These are phyloP conservation scores for Kalaharituber pfeilii DNA, from an alignment of 2,329 filamentous ascomycete species.

Conservation along the genomic window DNA sequence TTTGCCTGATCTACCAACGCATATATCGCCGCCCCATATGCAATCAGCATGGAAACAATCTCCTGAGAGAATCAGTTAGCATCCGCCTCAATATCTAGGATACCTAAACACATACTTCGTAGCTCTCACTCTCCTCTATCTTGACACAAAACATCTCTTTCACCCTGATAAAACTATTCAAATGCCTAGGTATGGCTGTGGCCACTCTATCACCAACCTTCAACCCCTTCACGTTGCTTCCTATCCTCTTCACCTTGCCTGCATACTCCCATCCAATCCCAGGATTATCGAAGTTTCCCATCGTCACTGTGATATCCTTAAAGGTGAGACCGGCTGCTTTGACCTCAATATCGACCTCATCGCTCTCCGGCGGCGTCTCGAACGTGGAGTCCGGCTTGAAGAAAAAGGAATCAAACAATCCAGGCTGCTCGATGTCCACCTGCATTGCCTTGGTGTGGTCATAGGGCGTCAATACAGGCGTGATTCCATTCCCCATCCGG, in stretches of 20 bases:
- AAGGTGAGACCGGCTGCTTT: conserved; percentile 29
- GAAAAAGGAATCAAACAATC: conserved; percentile 23
- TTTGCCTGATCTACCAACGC: conserved; percentile 7
- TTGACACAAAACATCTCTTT: neutral
- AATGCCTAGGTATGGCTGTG: neutral
- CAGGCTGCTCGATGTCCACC: conserved; percentile 22
- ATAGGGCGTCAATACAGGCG: conserved; percentile 4
- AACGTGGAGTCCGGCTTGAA: conserved; percentile 12
- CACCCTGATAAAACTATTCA: neutral
- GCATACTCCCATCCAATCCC: conserved; percentile 26
- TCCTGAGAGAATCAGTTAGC: too few relatives aligned
- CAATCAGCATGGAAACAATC: neutral
- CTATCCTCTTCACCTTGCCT: conserved; percentile 25
- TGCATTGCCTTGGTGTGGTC: conserved; percentile 4
- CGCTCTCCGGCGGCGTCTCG: conserved; percentile 3
- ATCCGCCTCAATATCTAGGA: neutral
- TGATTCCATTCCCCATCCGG: conserved; percentile 7
- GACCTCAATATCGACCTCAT: conserved; percentile 31
- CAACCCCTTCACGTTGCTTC: conserved; percentile 20
- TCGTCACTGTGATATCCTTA: conserved; percentile 27
- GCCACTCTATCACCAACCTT: conserved; percentile 21
- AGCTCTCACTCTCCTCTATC: conserved; percentile 9
- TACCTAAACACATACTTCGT: conserved; percentile 1
- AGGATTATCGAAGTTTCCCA: conserved; percentile 25
- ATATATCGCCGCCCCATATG: neutral